Base-by-base conservation (phyloP, 345 rosid species). In the Passiflora organensis region DNA sequence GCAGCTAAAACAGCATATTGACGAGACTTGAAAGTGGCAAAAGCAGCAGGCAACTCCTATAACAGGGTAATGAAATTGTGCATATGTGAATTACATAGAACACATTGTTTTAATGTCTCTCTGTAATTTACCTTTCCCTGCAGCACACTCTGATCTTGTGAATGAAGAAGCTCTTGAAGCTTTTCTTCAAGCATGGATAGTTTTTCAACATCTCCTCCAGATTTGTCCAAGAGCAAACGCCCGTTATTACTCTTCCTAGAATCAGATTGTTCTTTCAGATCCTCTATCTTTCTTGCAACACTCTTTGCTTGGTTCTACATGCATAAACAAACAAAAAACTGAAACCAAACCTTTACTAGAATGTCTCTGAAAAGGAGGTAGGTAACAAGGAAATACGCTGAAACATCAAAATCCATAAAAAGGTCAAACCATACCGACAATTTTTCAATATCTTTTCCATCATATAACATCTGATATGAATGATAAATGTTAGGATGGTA, bases 11-110 rank as follows among this genome's bases (percentile, higher is more conserved):
- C 76, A 38, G 98, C 91, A 60, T 75, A 80, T 67, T 73, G 56
- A 12, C 95, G 76, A 4, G 88, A 76, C 71, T 86, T 91, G 76
- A 91, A 88, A 45, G 82, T 79, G 32, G 77, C 96, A 62, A 91
- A 91, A 55, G 95, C 95, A 46, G 76, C 82, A 5, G 93, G 87
- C 61, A 91, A 60, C 71, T 88, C 98, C 96, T 88, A 46, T 68
- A 66, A 52, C 52, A 24, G 32, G 15, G 34, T 14, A 41, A 37
- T n/a, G n/a, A n/a, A n/a, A n/a, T n/a, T n/a, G n/a, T n/a, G n/a
- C n/a, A n/a, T n/a, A n/a, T n/a, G n/a, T n/a, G n/a, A n/a, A n/a
- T n/a, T n/a, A n/a, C n/a, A n/a, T n/a, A n/a, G n/a, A n/a, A n/a
- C n/a, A n/a, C n/a, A n/a, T n/a, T n/a, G n/a, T n/a, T n/a, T n/a